Evolutionary conservation across 805 yeast species (phyloP).

Genomic region (Wickerhamomyces canadensis): DNA sequence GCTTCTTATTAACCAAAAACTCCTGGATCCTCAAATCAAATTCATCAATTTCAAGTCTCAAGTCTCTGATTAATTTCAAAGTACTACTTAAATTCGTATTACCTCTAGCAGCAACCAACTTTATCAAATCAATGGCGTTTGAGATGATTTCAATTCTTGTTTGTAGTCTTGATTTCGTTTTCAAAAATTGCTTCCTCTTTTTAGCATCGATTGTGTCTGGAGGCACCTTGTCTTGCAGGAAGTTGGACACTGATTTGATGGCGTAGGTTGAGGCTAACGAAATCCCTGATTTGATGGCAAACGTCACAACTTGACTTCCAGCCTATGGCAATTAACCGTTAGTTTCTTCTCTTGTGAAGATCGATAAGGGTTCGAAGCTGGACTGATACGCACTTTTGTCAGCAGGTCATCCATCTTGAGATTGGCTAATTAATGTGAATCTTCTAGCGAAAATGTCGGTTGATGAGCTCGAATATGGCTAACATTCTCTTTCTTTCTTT

Average conservation of each 20-base stretch:
- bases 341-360: no score
- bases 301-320: slow-evolving; percentile 72
- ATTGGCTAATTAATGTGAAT: no score
- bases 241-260: slow-evolving; percentile 51
- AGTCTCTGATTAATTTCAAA: slow-evolving; percentile 44
- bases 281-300: slow-evolving; percentile 73
- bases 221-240: slow-evolving; percentile 47
- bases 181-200: slow-evolving; percentile 41
- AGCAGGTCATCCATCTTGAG: slow-evolving; percentile 36
- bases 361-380: not conserved
- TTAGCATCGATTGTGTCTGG: slow-evolving; percentile 21
- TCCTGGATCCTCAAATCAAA: slow-evolving; percentile 46
- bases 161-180: slow-evolving; percentile 40
- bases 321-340: slow-evolving; percentile 35
- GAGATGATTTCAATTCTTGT: slow-evolving; percentile 56
- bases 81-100: slow-evolving; percentile 53
- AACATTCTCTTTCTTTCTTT: no score
- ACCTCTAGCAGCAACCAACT: slow-evolving; percentile 56
- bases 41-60: slow-evolving; percentile 51
- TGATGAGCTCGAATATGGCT: no score
- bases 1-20: slow-evolving; percentile 29
- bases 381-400: slow-evolving; percentile 22
- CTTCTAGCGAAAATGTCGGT: no score
- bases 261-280: slow-evolving; percentile 73
- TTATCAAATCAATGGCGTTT: slow-evolving; percentile 63